Conservation (phyloP, 164 flowering plant genomes). For the Chimonanthus salicifolius region DNA sequence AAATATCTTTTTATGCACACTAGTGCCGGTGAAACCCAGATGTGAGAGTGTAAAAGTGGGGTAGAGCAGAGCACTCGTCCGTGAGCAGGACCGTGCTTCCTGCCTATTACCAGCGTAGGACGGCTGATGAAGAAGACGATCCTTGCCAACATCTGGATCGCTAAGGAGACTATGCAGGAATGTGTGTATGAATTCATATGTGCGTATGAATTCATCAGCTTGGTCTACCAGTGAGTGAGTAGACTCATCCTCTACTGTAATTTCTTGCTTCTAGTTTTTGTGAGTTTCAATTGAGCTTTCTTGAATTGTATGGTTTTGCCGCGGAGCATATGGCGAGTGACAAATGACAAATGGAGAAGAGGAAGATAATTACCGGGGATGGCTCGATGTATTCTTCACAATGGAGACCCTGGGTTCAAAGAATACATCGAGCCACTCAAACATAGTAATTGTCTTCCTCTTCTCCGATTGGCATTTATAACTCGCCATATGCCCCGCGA, state of each 20-base stretch:
- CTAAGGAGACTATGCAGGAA: slow-evolving; percentile 43
- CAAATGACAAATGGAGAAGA: slow-evolving; percentile 72
- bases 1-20: too few relatives aligned
- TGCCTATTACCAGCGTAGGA: slow-evolving; percentile 40
- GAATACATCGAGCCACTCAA: slow-evolving; percentile 65
- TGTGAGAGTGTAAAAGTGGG: slow-evolving; percentile 33
- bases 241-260: background rate
- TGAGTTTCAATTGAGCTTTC: background rate
- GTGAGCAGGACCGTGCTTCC: slow-evolving; percentile 36
- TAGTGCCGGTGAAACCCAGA: slow-evolving; percentile 25
- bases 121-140: slow-evolving; percentile 44
- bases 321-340: slow-evolving; percentile 54
- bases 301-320: background rate
- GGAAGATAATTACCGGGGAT: slow-evolving; percentile 76
- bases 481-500: slow-evolving; percentile 44
- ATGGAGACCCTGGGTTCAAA: slow-evolving; percentile 77
- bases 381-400: slow-evolving; percentile 56
- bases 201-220: slow-evolving; percentile 40
- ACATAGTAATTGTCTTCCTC: slow-evolving; percentile 39
- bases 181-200: too few relatives aligned
- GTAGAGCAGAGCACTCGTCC: slow-evolving; percentile 32
- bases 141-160: slow-evolving; percentile 37
- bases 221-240: slow-evolving; percentile 37
- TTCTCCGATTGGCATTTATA: slow-evolving; percentile 54
- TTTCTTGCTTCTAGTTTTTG: background rate